Base-by-base conservation (phyloP, 495 filamentous ascomycete genomes). In the Eremomyces bilateralis region DNA sequence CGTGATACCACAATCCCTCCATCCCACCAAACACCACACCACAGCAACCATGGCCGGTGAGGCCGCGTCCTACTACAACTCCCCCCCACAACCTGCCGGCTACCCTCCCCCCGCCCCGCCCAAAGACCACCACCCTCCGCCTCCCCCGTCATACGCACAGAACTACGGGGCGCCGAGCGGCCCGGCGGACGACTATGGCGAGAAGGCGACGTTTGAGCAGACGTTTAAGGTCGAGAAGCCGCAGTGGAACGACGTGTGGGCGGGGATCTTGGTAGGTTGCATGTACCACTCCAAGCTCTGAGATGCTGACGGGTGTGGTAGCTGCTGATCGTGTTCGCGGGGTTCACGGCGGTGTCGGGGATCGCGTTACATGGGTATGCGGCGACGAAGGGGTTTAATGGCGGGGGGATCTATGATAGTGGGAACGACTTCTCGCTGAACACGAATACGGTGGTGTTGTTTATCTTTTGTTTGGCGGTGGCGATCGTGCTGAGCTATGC, bases 241-340 rank as follows among this genome's bases (percentile, higher is more conserved):
- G 10, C 90, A 88, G 47, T 92, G 63, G 51, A 77, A 93, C 45
- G 84, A 93, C 46, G 35, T 81, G 4, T 92, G 82, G 83, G 82
- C 82, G 3, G 80, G 73, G 13, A 55, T 90, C 31, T 54, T 92
- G 45, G 69, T 77, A 51, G 11, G 60, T 59, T 15, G 8, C 24
- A 27, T 27, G 6, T 13, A 13, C 24, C 24, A 27, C 6, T 27
- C 13, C 24, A 13, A 6, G 8, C 24, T 27, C 10, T 34, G 6
- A 35, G 13, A 11, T 29, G 24, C 24, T 27, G 13, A 27, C 24
- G 13, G 30, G 20, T 34, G 21, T 39, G 42, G 11, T 31, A 74
- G 70, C 70, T 93, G 45, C 59, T 91, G 35, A 51, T 66, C 5
- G 71, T 76, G 2, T 78, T 75, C 46, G 57, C 69, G 3, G 83